A percentile compares a stretch with the other conserved stretches of the same genome.
phyloP scores from a whole-genome alignment of 768 basidiomycete species.

The Rossbeevera mucosa region DNA sequence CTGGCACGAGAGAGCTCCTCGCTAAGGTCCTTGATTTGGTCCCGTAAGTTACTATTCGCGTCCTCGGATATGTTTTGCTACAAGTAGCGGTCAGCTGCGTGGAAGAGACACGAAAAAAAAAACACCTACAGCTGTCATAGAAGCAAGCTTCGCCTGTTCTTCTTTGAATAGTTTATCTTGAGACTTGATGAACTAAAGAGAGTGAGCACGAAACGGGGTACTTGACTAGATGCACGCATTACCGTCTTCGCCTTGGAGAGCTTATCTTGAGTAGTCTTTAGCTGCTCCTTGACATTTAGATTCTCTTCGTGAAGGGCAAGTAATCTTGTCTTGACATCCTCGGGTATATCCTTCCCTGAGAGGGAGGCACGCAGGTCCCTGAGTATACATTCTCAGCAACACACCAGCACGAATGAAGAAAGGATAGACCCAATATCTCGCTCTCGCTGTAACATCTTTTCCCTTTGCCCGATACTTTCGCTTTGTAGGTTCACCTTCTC shows the following conservation, averaged over 20 bases:
- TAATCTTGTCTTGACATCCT: conserved; percentile 73
- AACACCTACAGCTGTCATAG: conserved; percentile 40
- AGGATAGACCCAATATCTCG: conserved; percentile 70
- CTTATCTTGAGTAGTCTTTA: conserved; percentile 70
- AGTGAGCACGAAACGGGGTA: conserved; percentile 1
- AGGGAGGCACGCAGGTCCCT: conserved; percentile 77
- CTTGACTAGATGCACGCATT: conserved; percentile 11
- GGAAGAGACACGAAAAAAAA: neutral
- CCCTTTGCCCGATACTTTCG: conserved; percentile 86
- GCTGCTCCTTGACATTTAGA: conserved; percentile 60
- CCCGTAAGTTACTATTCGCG: conserved; percentile 59
- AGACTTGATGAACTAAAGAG: conserved; percentile 79
- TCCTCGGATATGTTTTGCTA: conserved; percentile 62
- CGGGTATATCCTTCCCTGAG: conserved; percentile 74
- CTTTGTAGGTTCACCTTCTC: conserved; percentile 91
- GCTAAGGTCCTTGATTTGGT: conserved; percentile 60
- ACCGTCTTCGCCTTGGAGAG: conserved; percentile 76
- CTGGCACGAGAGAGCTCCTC: conserved; percentile 60
- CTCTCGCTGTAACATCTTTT: conserved; percentile 81
- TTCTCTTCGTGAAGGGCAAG: conserved; percentile 78
- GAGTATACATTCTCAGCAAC: conserved; percentile 1
- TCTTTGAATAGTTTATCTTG: conserved; percentile 89
- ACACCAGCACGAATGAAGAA: neutral
- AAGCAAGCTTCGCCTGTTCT: conserved; percentile 58
- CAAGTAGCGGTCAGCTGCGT: conserved; percentile 3